A percentile compares a stretch with the other conserved stretches of the same genome.
Evolutionary conservation across 2,329 filamentous ascomycete genomes (phyloP).

Genomic region (Colletotrichum musicola): DNA sequence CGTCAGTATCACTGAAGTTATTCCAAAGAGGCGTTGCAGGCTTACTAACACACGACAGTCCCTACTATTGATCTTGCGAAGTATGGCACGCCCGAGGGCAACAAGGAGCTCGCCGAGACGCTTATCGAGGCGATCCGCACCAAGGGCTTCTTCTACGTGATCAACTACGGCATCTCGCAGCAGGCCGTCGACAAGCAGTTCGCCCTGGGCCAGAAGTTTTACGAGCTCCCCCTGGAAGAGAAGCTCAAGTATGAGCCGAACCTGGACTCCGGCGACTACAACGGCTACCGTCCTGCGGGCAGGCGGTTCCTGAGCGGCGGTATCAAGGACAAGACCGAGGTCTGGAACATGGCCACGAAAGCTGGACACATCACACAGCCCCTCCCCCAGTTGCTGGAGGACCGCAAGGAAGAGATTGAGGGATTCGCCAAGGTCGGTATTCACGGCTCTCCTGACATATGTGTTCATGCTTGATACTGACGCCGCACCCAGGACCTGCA

Average conservation of each 20-base stretch:
- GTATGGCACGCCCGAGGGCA: conserved; percentile 49
- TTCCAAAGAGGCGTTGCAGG: conserved; percentile 19
- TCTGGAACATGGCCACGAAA: conserved; percentile 54
- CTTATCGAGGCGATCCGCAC: conserved; percentile 51
- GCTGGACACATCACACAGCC: conserved; percentile 48
- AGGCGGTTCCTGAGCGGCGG: conserved; percentile 50
- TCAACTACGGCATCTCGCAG: conserved; percentile 71
- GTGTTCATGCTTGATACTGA: not conserved
- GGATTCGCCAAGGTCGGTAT: conserved; percentile 59
- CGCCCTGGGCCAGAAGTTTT: conserved; percentile 68
- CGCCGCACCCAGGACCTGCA: conserved; percentile 50
- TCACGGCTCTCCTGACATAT: not conserved
- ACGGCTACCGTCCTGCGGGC: conserved; percentile 66
- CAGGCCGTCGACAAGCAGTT: conserved; percentile 71
- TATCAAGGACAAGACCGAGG: conserved; percentile 54
- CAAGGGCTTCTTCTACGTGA: conserved; percentile 69
- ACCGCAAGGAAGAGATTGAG: conserved; percentile 68
- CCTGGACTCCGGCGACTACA: conserved; percentile 65
- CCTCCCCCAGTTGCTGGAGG: conserved; percentile 58
- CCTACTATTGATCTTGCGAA: conserved; percentile 50
- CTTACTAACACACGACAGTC: conserved; percentile 39
- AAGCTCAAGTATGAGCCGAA: conserved; percentile 68
- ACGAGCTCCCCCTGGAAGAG: conserved; percentile 66
- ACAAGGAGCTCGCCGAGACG: conserved; percentile 44
- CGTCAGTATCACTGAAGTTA: conserved; percentile 40